These are phyloP conservation scores for Cercospora citrullina DNA, from an alignment of 2,329 filamentous ascomycete species.

Conservation along the genomic window DNA sequence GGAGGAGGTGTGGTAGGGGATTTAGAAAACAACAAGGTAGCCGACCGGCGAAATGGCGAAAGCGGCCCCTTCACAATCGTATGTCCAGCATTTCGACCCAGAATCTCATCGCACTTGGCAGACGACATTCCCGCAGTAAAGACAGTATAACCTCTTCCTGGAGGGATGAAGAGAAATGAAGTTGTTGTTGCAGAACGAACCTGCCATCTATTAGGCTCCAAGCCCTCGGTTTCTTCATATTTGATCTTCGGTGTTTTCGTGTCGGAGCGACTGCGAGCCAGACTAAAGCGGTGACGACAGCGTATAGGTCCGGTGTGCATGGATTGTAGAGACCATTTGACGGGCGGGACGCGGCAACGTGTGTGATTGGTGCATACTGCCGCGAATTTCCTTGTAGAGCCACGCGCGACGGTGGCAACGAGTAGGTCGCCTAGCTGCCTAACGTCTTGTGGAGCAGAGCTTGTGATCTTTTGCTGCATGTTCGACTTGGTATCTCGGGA, in stretches of 20 bases:
- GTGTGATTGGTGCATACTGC: neutral
- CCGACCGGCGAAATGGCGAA: neutral
- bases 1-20: neutral
- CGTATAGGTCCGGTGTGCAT: neutral
- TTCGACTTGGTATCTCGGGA: neutral
- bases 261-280: neutral
- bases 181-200: neutral
- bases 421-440: neutral
- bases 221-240: slow-evolving; percentile 1
- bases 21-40: neutral
- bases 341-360: neutral
- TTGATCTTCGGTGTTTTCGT: slow-evolving; percentile 2
- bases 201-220: neutral
- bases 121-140: neutral
- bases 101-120: slow-evolving; percentile 1
- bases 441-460: neutral
- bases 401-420: neutral
- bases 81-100: neutral
- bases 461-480: neutral
- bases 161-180: neutral
- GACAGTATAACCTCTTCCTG: neutral
- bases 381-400: neutral
- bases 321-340: neutral
- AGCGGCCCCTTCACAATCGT: neutral
- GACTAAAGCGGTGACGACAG: neutral